Base-by-base conservation (phyloP, 495 filamentous ascomycete genomes). In the Aspergillus biplanus region DNA sequence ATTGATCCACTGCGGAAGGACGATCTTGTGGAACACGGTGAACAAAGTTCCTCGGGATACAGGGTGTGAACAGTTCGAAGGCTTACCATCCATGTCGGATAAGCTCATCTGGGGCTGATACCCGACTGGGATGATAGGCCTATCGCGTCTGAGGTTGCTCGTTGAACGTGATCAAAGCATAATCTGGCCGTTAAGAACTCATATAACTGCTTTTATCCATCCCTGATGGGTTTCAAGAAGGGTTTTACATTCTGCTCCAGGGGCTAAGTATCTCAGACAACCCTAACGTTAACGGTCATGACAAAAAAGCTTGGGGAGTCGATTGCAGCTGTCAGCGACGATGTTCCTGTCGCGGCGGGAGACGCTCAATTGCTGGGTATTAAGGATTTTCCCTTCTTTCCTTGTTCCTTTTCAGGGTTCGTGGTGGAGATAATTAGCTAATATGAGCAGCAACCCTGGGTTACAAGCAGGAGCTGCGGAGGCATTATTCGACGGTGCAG, bases 391-490 rank as follows among this genome's bases (percentile, higher is more conserved):
- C 21, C 56, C 16, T 59, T 27, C 5, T 12, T 53, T 48, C 39
- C 58, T 39, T 7, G 27, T 62, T 49, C 21, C 31, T 32, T 57
- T 21, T 56, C 18, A n/a, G 21, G 27, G 7, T 44, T 21, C 11
- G 12, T 49, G 13, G 15, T 4, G 9, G 16, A 21, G 18, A 18
- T 18, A 9, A 7, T 50, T n/a, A 11, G 21, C 21, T 27, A 27
- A 27, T 27, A 44, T 33, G 16, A 33, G 33, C 39, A 75, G 72
- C 71, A 18, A 70, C 69, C 6, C 73, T 90, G 63, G 88, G 88
- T 0, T 90, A 90, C 79, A 89, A 87, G 72, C 88, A 90, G 71
- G 88, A 90, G 70, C 73, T 90, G 50, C 79, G 85, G 12, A 80
- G 88, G 4, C 87, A 88, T 60, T 90, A 89, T 61, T 85, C 83